Evolutionary conservation across 2,329 filamentous ascomycete genomes (phyloP).

Genomic region (Cylindrodendrum hubeiense): DNA sequence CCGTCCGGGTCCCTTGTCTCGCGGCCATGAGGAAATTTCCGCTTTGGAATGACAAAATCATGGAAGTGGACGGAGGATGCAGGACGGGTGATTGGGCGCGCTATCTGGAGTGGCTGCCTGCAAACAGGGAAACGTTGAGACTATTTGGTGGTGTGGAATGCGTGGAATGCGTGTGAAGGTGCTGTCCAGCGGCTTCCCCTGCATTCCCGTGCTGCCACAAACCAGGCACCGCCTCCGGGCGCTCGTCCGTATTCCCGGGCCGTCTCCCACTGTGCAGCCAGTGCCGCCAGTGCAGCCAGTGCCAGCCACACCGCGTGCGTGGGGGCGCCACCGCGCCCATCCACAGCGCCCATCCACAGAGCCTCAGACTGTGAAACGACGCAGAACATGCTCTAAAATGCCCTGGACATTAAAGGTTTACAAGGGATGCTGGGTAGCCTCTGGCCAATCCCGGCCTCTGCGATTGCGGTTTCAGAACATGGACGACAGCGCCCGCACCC

Average conservation of each 20-base stretch:
- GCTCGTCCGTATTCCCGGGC: conserved; percentile 12
- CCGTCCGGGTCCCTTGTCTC: conserved; percentile 12
- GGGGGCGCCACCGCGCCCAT: too few relatives aligned
- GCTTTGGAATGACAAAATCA: neutral
- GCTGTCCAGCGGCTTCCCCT: conserved; percentile 24
- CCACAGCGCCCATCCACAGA: conserved; percentile 26
- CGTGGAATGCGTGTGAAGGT: neutral
- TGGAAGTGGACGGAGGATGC: neutral
- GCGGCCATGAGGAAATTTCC: conserved; percentile 23
- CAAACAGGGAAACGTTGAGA: neutral
- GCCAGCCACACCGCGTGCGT: conserved; percentile 12
- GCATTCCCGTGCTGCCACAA: conserved; percentile 32
- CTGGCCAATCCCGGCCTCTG: conserved; percentile 32
- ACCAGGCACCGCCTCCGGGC: conserved; percentile 33
- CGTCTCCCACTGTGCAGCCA: conserved; percentile 25
- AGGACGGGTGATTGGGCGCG: neutral
- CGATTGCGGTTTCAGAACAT: conserved; percentile 33
- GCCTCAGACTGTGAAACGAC: conserved; percentile 37
- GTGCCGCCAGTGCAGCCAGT: neutral
- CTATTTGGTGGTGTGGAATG: neutral
- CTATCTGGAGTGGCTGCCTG: neutral
- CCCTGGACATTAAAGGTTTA: neutral
- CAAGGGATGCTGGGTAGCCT: conserved; percentile 10
- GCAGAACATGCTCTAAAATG: neutral
- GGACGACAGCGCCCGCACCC: conserved; percentile 38